Evolutionary conservation across 805 yeast species (phyloP).

Genomic region (Spathaspora girioi): DNA sequence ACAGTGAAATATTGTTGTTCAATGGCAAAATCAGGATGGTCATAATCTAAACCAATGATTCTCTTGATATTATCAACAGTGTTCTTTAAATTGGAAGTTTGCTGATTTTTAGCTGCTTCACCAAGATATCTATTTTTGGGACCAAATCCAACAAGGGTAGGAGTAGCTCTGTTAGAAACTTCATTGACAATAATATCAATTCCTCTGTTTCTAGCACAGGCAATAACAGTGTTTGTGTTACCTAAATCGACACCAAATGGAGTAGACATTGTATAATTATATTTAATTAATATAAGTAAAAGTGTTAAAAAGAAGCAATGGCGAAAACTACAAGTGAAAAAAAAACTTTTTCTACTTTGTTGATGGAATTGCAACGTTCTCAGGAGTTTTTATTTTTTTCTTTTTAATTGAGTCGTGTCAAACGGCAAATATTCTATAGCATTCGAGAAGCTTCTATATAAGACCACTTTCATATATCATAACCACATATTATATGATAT

Average conservation of each 20-base stretch:
- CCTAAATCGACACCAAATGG: conserved; percentile 99
- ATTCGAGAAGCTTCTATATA: neutral
- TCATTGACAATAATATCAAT: conserved; percentile 97
- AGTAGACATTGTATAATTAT: conserved; percentile 61
- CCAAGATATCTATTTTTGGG: conserved; percentile 86
- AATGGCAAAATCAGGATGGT: conserved; percentile 70
- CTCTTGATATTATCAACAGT: conserved; percentile 95
- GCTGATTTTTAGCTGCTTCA: conserved; percentile 94
- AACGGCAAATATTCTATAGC: neutral
- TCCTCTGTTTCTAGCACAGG: conserved; percentile 96
- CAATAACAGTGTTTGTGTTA: conserved; percentile 88
- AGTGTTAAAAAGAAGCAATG: neutral
- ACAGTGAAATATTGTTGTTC: conserved; percentile 76
- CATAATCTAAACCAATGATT: conserved; percentile 71
- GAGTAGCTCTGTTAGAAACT: conserved; percentile 96
- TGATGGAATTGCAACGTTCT: neutral
- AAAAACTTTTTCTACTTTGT: neutral
- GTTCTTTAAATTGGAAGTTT: conserved; percentile 93
- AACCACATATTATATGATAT: neutral
- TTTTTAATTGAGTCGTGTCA: neutral
- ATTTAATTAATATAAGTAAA: neutral
- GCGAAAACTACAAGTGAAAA: neutral
- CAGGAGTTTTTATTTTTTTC: neutral
- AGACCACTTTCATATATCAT: neutral
- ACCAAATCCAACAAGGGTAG: conserved; percentile 89